Evolutionary conservation across 176 grass and related monocot genomes (phyloP).

Genomic region (Typha latifolia): DNA sequence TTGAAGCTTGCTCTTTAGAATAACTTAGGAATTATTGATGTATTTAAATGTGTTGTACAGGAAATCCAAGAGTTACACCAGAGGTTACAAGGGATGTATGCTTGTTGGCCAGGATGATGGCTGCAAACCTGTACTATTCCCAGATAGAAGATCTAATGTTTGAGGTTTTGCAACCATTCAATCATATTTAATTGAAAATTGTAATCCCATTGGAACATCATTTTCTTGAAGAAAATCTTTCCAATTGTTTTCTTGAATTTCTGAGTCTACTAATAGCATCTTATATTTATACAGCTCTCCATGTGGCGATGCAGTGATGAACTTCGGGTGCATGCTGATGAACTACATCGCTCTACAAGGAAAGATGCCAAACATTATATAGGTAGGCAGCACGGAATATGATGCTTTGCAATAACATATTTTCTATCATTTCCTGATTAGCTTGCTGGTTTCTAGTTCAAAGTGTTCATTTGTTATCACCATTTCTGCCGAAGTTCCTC

Average conservation of each 20-base stretch:
- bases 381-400: slow-evolving; percentile 27
- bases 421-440: no score
- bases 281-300: slow-evolving; percentile 46
- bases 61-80: slow-evolving; percentile 94
- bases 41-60: slow-evolving; percentile 7
- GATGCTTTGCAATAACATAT: no score
- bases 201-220: no score
- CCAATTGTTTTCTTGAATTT: no score
- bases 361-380: slow-evolving; percentile 95
- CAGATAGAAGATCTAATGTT: slow-evolving; percentile 98
- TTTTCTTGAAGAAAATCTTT: no score
- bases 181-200: background rate
- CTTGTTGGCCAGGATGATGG: slow-evolving; percentile 95
- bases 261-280: no score
- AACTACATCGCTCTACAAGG: slow-evolving; percentile 48
- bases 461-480: no score
- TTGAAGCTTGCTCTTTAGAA: no score
- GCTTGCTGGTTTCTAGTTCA: no score
- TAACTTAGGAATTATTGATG: no score
- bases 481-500: no score
- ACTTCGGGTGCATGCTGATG: slow-evolving; percentile 50
- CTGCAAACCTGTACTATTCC: slow-evolving; percentile 89
- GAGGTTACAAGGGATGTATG: slow-evolving; percentile 98
- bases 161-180: slow-evolving; percentile 44
- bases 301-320: slow-evolving; percentile 98